These are phyloP conservation scores for Trichoderma virens DNA, from an alignment of 495 filamentous ascomycete species.

Conservation along the genomic window DNA sequence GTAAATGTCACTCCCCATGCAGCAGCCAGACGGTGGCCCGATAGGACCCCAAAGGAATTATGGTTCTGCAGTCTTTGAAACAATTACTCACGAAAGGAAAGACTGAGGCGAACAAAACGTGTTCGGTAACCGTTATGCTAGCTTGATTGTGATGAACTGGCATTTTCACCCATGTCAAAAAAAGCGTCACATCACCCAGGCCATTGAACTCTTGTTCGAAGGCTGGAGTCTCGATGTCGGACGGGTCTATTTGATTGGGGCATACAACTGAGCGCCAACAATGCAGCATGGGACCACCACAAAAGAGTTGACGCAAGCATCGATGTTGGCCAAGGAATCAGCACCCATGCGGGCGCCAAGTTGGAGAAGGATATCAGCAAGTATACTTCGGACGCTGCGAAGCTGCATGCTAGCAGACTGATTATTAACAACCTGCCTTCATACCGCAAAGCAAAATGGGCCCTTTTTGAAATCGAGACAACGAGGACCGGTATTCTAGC, in stretches of 20 bases:
- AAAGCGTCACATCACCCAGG: neutral
- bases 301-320: neutral
- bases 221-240: neutral
- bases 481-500: neutral
- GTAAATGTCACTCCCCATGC: too few relatives aligned
- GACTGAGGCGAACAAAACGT: too few relatives aligned
- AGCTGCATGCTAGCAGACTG: neutral
- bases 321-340: neutral
- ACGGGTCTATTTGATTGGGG: neutral
- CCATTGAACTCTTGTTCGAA: neutral
- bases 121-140: neutral
- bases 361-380: neutral
- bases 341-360: neutral
- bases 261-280: neutral
- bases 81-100: too few relatives aligned
- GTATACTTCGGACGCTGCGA: neutral
- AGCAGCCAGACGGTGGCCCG: too few relatives aligned
- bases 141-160: neutral
- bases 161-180: neutral
- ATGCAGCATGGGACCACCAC: neutral
- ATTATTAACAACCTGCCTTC: neutral
- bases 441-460: neutral
- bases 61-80: too few relatives aligned
- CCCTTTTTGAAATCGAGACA: neutral
- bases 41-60: too few relatives aligned